Conservation (phyloP, 805 yeast genomes). For the Zygotorulaspora florentina region DNA sequence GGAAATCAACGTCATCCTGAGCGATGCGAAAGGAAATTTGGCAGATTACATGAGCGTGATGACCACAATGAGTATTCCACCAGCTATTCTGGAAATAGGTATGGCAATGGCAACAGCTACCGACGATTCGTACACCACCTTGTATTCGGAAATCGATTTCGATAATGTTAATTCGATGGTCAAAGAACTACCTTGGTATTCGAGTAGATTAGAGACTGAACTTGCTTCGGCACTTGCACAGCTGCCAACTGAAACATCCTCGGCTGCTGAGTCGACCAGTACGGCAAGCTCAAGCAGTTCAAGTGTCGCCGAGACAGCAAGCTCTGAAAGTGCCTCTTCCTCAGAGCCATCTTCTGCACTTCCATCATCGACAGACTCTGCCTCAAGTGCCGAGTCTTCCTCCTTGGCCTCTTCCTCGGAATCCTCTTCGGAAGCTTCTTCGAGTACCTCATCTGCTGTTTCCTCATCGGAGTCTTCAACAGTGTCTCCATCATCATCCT, state of each 20-base stretch:
- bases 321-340: no score
- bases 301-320: no score
- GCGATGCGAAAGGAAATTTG: slow-evolving; percentile 23
- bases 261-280: slow-evolving; percentile 11
- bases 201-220: slow-evolving; percentile 26
- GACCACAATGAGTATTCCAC: slow-evolving; percentile 19
- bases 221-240: slow-evolving; percentile 16
- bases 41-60: slow-evolving; percentile 19
- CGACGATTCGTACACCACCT: slow-evolving; percentile 35
- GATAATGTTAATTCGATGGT: slow-evolving; percentile 31
- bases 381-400: background rate
- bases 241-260: background rate
- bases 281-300: slow-evolving; percentile 2
- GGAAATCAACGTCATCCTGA: slow-evolving; percentile 24
- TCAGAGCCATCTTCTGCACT: no score
- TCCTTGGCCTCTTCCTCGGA: background rate
- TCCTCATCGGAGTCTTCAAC: background rate
- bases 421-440: background rate
- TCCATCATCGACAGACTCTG: background rate
- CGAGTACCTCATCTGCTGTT: background rate
- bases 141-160: slow-evolving; percentile 30
- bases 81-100: slow-evolving; percentile 23
- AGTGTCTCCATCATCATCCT: background rate
- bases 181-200: slow-evolving; percentile 37
- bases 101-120: slow-evolving; percentile 32